Base-by-base conservation (phyloP, 2,329 filamentous ascomycete species). In the Aspergillus tubingensis region DNA sequence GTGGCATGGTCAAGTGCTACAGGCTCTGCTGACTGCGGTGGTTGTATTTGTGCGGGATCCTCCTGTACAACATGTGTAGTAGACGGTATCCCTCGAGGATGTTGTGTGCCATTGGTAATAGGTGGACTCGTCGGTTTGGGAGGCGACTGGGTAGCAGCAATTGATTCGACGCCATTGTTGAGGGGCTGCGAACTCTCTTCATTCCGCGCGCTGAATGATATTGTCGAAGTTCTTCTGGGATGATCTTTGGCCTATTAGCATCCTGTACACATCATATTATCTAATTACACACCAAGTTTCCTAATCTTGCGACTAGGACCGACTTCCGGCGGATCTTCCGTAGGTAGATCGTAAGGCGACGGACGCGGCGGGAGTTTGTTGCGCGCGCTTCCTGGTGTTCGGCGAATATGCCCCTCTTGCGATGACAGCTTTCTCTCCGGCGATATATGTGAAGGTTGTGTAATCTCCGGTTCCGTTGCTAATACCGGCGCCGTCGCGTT, bases 311-410 rank as follows among this genome's bases (percentile, higher is more conserved):
- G 70, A 58, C 69, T 73, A 43, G 68, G 70, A 10, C 59, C 64
- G 38, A 67, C 64, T 25, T 71, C 67, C 13, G 65, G 56, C 21
- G 64, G 62, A 30, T 73, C 71, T 21, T 78, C 74, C 3, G 65
- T 64, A 1, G 74, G 73, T 57, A 76, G 70, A 53, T 78, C 76
- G 55, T 75, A 77, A 36, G 72, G 67, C 15, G 75, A 76, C 15
- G 70, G 71, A 38, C 74, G 69, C 23, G 64, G 65, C 15, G 73
- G 69, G 8, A 68, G 65, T n/a, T 59, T 50, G 62, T 73, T 75
- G 54, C 72, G 72, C 64, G 73, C 70, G 51, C 70, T 74, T 53
- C 69, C 67, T 10, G 73, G 71, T n/a, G 70, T 72, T 57, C 67
- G 69, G 44, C 59, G 64, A 6, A 52, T 25, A 21, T 49, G 47